A percentile compares a stretch with the other conserved stretches of the same genome.
Conservation (phyloP, 2,329 filamentous ascomycete genomes). For the Verticillium zaregamsianum region DNA sequence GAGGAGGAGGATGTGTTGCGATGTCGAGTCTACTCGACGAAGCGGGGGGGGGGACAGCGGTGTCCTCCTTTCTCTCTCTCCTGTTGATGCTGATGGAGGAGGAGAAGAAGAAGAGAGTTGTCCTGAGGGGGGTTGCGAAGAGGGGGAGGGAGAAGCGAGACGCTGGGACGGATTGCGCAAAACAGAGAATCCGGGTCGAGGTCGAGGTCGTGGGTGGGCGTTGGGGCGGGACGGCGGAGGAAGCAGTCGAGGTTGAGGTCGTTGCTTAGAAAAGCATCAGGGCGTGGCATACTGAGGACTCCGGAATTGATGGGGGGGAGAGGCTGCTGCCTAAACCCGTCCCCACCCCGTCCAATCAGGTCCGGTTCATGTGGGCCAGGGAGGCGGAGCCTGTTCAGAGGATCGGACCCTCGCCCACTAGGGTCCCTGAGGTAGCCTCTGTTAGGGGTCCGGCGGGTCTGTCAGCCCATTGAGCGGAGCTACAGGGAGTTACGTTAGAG, state of each 20-base stretch:
- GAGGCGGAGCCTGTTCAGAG: conserved; percentile 19
- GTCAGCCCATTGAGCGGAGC: neutral
- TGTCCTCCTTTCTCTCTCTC: neutral
- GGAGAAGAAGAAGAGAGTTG: neutral
- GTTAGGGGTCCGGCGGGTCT: neutral
- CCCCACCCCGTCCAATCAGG: conserved; percentile 11
- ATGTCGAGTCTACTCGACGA: neutral
- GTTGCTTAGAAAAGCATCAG: conserved; percentile 14
- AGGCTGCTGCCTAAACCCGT: conserved; percentile 27
- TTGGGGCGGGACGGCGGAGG: neutral
- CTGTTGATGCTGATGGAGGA: neutral
- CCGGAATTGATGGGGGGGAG: conserved; percentile 13
- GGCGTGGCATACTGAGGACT: conserved; percentile 7
- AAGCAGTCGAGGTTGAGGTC: conserved; percentile 8
- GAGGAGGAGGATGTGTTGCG: neutral
- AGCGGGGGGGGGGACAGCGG: neutral
- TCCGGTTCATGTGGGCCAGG: conserved; percentile 15
- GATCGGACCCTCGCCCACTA: neutral
- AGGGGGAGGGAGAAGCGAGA: conserved; percentile 2
- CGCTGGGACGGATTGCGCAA: neutral
- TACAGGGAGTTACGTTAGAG: neutral
- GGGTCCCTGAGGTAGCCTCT: neutral
- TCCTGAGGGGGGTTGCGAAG: neutral
- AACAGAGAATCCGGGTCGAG: neutral
- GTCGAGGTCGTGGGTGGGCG: conserved; percentile 5